These are phyloP conservation scores for Euphorbia peplus DNA, from an alignment of 345 rosid species.

Conservation along the genomic window DNA sequence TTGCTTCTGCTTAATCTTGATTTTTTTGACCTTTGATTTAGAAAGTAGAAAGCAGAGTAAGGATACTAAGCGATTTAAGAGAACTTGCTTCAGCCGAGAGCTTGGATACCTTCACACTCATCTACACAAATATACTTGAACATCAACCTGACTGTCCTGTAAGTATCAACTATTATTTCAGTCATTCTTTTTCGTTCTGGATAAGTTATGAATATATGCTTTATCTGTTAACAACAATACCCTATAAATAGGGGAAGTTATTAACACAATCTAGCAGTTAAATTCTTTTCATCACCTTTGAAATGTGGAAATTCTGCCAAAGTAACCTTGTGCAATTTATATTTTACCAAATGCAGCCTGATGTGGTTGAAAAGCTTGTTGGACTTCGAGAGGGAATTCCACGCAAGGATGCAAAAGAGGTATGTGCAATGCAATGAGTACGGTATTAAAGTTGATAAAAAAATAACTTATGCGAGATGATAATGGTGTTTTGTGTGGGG, in stretches of 20 bases:
- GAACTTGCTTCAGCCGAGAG: slow-evolving; percentile 99
- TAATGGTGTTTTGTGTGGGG: neutral
- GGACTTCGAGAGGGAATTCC: slow-evolving; percentile 95
- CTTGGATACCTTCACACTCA: slow-evolving; percentile 87
- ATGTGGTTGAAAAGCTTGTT: slow-evolving; percentile 98
- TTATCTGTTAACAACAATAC: neutral
- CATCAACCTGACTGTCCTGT: slow-evolving; percentile 99
- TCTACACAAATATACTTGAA: slow-evolving; percentile 90
- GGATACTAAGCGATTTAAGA: slow-evolving; percentile 86
- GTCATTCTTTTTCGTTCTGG: neutral
- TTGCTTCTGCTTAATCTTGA: neutral
- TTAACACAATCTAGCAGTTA: neutral
- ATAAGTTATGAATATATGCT: neutral
- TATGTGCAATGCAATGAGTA: slow-evolving; percentile 20
- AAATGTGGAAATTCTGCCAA: neutral
- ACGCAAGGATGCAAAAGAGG: slow-evolving; percentile 96
- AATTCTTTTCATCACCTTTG: neutral
- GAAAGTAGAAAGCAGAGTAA: slow-evolving; percentile 92
- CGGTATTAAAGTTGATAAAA: too few species aligned
- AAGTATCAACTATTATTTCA: slow-evolving; percentile 10
- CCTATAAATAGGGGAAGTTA: neutral
- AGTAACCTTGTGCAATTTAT: slow-evolving; percentile 4
- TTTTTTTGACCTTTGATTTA: slow-evolving; percentile 32
- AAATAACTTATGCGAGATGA: neutral
- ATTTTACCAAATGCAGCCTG: slow-evolving; percentile 52